Base-by-base conservation (phyloP, 768 basidiomycete genomes). In the Jaapia argillacea region DNA sequence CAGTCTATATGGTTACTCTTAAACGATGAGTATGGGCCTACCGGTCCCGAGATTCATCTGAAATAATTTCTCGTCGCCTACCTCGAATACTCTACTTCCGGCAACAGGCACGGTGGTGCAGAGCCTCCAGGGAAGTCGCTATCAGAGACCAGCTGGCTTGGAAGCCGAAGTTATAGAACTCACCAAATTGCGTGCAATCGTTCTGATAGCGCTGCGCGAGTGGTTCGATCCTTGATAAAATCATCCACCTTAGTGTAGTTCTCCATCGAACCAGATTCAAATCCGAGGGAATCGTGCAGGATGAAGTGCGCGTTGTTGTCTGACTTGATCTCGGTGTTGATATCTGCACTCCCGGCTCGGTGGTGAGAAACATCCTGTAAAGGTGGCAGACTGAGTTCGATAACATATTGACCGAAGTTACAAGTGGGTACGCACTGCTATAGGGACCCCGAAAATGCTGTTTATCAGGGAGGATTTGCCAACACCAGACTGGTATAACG, bases 401-500 rank as follows among this genome's bases (percentile, higher is more conserved):
- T 16, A 16, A 16, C 31, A n/a, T 39, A 39, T 22, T 10, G 16
- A 10, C 28, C 16, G 28, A 10, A 10, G 10, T 33, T 16, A 33
- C 10, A 10, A 33, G 28, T 33, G 28, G 28, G n/a, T 23, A 41
- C 42, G 6, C 14, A 43, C 42, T 24, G 23, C 16, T 18, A 26
- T 18, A 13, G 24, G 16, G 38, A 52, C 44, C 2, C 42, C 42
- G 43, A 52, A 52, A 16, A 41, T 42, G 7, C 24, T 25, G 10
- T 47, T 48, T 27, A 52, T 41, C 35, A 52, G 27, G 2, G 47
- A 44, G 13, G 51, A 44, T 40, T 52, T 52, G 21, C 51, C 51
- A 18, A 36, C 36, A 27, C 51, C 51, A 12, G 48, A 24, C 48
- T 49, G 27, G 28, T 10, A 16, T 10, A 10, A 33, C 16, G 10